Evolutionary conservation across 1,284 basidiomycete genomes (phyloP).

Genomic region (Athelia psychrophila): DNA sequence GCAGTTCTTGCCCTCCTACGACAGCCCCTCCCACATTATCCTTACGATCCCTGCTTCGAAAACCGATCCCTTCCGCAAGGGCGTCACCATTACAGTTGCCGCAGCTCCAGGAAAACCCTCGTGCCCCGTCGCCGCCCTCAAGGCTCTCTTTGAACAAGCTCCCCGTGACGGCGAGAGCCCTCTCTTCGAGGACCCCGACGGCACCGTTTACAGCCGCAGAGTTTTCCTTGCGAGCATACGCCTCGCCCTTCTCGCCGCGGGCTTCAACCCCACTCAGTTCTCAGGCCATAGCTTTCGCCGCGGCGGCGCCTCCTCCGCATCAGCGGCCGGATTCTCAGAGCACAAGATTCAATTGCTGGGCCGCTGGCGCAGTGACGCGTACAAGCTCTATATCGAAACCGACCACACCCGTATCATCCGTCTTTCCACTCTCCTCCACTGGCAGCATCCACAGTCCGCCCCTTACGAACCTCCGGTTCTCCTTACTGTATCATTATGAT

Average conservation of each 20-base stretch:
- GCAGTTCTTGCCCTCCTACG: too few relatives aligned
- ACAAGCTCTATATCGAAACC: conserved; percentile 33
- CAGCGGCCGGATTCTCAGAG: conserved; percentile 25
- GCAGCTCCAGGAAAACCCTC: too few relatives aligned
- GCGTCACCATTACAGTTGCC: too few relatives aligned
- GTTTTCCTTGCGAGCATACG: conserved; percentile 16
- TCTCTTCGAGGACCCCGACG: conserved; percentile 11
- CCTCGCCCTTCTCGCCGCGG: conserved; percentile 6
- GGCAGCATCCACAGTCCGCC: conserved; percentile 29
- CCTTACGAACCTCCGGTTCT: conserved; percentile 28
- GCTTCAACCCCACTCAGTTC: conserved; percentile 22
- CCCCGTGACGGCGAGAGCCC: too few relatives aligned
- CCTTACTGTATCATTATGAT: too few relatives aligned
- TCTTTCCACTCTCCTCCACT: conserved; percentile 26
- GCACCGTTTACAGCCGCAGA: conserved; percentile 10
- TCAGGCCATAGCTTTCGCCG: conserved; percentile 29
- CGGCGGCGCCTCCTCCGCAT: conserved; percentile 27
- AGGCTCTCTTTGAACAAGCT: too few relatives aligned
- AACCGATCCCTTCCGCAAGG: too few relatives aligned
- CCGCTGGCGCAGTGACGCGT: conserved; percentile 30
- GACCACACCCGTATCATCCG: conserved; percentile 18
- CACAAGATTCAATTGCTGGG: conserved; percentile 33
- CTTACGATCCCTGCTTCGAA: too few relatives aligned
- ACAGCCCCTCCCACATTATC: too few relatives aligned
- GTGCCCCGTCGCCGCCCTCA: too few relatives aligned